These are phyloP conservation scores for Suillus lakei DNA, from an alignment of 768 basidiomycete species.

Conservation along the genomic window DNA sequence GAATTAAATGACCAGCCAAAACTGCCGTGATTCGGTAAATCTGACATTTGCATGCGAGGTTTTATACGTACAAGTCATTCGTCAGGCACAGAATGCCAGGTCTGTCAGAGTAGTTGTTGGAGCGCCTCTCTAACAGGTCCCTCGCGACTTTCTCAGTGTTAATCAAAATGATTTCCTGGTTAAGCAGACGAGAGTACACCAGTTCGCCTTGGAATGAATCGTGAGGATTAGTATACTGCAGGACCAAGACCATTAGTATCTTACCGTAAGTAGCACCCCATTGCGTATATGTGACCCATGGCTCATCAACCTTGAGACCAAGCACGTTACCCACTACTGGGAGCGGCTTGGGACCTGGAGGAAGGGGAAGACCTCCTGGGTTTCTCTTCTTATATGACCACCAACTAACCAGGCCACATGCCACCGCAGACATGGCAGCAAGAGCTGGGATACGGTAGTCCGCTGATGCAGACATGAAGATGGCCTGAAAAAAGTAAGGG, in stretches of 20 bases:
- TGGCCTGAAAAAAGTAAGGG: not conserved
- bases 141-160: slow-evolving; percentile 43
- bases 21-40: slow-evolving; percentile 12
- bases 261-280: slow-evolving; percentile 38
- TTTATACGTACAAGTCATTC: slow-evolving; percentile 31
- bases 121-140: slow-evolving; percentile 51
- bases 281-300: slow-evolving; percentile 37
- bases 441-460: slow-evolving; percentile 21
- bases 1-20: slow-evolving; percentile 37
- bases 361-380: slow-evolving; percentile 31
- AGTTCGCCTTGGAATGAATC: slow-evolving; percentile 35
- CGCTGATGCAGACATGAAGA: slow-evolving; percentile 13
- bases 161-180: slow-evolving; percentile 42
- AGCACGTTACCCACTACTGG: slow-evolving; percentile 36
- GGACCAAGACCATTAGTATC: not conserved
- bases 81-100: slow-evolving; percentile 34
- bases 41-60: not conserved
- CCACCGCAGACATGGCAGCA: slow-evolving; percentile 9
- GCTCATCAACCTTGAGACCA: slow-evolving; percentile 29
- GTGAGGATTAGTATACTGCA: slow-evolving; percentile 16
- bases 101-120: slow-evolving; percentile 50
- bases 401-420: slow-evolving; percentile 10
- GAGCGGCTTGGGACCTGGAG: slow-evolving; percentile 58
- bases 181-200: slow-evolving; percentile 41
- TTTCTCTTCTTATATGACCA: slow-evolving; percentile 15